Percentiles rank a stretch among this genome's conserved stretches.
Evolutionary conservation across 2,329 filamentous ascomycete species (phyloP).

Genomic region (Scedosporium dehoogii): DNA sequence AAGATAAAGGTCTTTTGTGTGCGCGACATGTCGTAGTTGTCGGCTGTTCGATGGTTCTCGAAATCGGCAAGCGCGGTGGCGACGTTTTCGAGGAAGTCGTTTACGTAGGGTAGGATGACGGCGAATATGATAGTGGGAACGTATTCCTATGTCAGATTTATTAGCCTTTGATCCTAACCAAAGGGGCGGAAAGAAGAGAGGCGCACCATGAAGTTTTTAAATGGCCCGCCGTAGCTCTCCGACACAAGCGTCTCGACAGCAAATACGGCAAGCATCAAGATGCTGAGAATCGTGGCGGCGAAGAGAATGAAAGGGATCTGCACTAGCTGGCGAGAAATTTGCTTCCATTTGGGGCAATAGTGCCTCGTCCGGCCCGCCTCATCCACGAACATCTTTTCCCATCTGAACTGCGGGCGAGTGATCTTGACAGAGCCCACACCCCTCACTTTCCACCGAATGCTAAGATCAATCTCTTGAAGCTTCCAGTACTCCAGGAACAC

Average conservation of each 20-base stretch:
- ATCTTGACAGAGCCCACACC: conserved; percentile 52
- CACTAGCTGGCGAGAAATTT: conserved; percentile 54
- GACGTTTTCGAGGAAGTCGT: conserved; percentile 49
- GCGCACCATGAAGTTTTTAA: conserved; percentile 53
- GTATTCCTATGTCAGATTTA: conserved; percentile 49
- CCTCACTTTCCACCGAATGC: conserved; percentile 62
- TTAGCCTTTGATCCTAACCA: not conserved
- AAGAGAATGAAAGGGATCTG: conserved; percentile 59
- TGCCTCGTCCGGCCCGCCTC: conserved; percentile 51
- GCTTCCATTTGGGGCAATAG: conserved; percentile 55
- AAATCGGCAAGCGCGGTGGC: conserved; percentile 56
- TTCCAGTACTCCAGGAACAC: conserved; percentile 76
- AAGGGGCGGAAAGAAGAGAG: not conserved
- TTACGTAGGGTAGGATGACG: conserved; percentile 55
- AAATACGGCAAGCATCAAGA: conserved; percentile 60
- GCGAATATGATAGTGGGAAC: conserved; percentile 63
- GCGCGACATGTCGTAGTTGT: conserved; percentile 57
- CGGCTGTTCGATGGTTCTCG: conserved; percentile 67
- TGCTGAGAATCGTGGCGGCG: conserved; percentile 49
- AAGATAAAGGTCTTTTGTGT: conserved; percentile 68
- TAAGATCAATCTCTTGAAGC: conserved; percentile 60
- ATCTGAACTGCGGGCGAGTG: conserved; percentile 54
- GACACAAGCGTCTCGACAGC: conserved; percentile 67
- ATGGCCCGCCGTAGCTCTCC: conserved; percentile 60
- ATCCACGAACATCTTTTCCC: conserved; percentile 52